These are phyloP conservation scores for Colletotrichum tamarilloi DNA, from an alignment of 2,329 filamentous ascomycete genomes.

Conservation along the genomic window DNA sequence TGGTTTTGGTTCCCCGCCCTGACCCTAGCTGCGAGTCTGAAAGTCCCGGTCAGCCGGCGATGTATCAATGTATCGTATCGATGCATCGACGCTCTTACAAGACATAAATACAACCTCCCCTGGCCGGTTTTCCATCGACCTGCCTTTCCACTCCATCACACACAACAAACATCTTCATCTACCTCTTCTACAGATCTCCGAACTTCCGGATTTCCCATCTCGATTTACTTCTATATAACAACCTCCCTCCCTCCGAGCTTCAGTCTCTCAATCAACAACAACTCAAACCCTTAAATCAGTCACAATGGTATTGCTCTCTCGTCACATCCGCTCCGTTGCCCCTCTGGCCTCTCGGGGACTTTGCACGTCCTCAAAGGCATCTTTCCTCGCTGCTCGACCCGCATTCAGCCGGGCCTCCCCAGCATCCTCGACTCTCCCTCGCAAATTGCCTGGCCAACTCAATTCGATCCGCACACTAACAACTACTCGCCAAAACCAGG, in stretches of 20 bases:
- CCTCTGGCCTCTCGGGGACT: constrained; percentile 42
- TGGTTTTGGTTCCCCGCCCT: constrained; percentile 15
- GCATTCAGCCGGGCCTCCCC: constrained; percentile 32
- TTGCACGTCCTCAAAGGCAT: constrained; percentile 40
- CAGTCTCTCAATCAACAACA: constrained; percentile 1
- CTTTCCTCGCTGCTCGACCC: constrained; percentile 37
- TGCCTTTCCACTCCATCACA: constrained; percentile 15
- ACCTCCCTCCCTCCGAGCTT: constrained; percentile 15
- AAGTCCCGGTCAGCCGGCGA: constrained; percentile 15
- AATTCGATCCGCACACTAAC: constrained; percentile 71
- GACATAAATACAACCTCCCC: constrained; percentile 32
- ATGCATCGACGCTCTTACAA: background rate
- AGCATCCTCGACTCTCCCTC: constrained; percentile 49
- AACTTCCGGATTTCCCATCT: constrained; percentile 1
- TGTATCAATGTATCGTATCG: background rate
- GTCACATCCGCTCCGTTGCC: constrained; percentile 40
- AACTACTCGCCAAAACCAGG: constrained; percentile 65
- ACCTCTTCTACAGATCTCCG: constrained; percentile 6
- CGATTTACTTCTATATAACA: constrained; percentile 12
- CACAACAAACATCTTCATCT: constrained; percentile 10
- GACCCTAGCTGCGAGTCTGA: background rate
- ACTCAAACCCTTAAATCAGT: constrained; percentile 7
- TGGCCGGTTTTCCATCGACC: background rate
- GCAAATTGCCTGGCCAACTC: constrained; percentile 46
- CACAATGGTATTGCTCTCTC: constrained; percentile 47